Percentiles rank a stretch among this genome's conserved stretches.
phyloP scores from a whole-genome alignment of 2,329 filamentous ascomycete genomes.

The Graphilbum ipis-grandicollis region DNA sequence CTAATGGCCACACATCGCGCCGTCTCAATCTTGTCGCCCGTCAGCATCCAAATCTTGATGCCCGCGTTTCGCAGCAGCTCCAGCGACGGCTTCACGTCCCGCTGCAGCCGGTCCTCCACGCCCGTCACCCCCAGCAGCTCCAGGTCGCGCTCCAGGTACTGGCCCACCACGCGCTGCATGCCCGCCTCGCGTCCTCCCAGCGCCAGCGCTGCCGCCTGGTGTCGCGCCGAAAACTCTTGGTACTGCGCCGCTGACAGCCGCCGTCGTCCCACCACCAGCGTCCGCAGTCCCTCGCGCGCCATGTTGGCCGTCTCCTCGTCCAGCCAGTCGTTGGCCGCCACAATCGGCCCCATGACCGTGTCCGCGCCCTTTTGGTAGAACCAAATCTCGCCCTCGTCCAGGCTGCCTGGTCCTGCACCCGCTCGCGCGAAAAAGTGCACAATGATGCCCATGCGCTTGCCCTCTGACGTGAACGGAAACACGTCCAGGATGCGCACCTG shows the following conservation, averaged over 20 bases:
- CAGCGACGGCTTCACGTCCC: constrained; percentile 85
- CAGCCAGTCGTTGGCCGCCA: constrained; percentile 92
- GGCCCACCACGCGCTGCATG: constrained; percentile 64
- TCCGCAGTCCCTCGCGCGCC: constrained; percentile 89
- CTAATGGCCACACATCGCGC: constrained; percentile 91
- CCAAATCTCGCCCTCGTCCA: constrained; percentile 67
- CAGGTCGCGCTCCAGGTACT: constrained; percentile 71
- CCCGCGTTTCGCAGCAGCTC: constrained; percentile 92
- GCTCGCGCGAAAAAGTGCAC: constrained; percentile 57
- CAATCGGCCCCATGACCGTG: constrained; percentile 93
- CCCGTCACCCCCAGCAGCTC: constrained; percentile 95
- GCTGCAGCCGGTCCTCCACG: constrained; percentile 92
- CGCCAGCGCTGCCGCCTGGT: constrained; percentile 65
- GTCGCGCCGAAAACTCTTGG: constrained; percentile 55
- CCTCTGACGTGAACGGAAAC: constrained; percentile 94
- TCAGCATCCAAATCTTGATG: constrained; percentile 99
- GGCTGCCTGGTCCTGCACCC: constrained; percentile 25
- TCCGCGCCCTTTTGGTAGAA: constrained; percentile 98
- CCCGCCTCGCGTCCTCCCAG: constrained; percentile 64
- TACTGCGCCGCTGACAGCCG: constrained; percentile 66
- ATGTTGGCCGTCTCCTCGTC: constrained; percentile 99
- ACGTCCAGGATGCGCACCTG: constrained; percentile 80
- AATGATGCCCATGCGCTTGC: constrained; percentile 95
- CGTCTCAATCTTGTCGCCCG: constrained; percentile 95
- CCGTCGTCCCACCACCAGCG: constrained; percentile 87